Evolutionary conservation across 2,329 filamentous ascomycete genomes (phyloP).

Genomic region (Penicillium sp.): DNA sequence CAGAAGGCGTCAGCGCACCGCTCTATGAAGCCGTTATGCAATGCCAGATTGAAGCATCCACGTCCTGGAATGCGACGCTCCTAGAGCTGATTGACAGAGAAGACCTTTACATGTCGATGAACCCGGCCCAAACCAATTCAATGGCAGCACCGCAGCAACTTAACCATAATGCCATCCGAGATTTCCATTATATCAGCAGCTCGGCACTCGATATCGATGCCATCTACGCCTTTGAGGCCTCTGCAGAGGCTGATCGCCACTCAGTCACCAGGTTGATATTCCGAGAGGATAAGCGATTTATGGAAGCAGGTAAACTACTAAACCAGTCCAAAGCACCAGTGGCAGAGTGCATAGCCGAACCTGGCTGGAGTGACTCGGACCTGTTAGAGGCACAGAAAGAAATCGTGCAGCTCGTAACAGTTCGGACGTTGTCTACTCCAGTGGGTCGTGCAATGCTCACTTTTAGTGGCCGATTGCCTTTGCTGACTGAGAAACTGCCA

Average conservation of each 20-base stretch:
- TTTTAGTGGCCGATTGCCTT: constrained; percentile 80
- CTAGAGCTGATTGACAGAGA: constrained; percentile 75
- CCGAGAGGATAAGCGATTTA: constrained; percentile 82
- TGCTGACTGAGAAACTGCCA: constrained; percentile 88
- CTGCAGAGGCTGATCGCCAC: constrained; percentile 79
- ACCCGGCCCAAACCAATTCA: constrained; percentile 43
- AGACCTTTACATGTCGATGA: constrained; percentile 70
- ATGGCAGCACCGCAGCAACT: constrained; percentile 42
- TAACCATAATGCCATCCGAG: constrained; percentile 66
- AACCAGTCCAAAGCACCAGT: constrained; percentile 78
- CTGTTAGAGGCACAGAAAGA: constrained; percentile 91
- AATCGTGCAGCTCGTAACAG: constrained; percentile 79
- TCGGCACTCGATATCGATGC: constrained; percentile 49
- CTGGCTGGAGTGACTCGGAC: constrained; percentile 79
- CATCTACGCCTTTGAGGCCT: constrained; percentile 66
- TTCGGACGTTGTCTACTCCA: constrained; percentile 83
- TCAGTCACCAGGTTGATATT: constrained; percentile 83
- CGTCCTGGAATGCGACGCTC: constrained; percentile 69
- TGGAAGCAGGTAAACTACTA: constrained; percentile 81
- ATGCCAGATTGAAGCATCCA: constrained; percentile 78
- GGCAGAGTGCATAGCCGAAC: constrained; percentile 71
- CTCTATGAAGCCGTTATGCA: constrained; percentile 80
- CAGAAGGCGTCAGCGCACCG: constrained; percentile 76
- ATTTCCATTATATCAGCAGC: constrained; percentile 72
- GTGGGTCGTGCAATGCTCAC: constrained; percentile 83